These are phyloP conservation scores for Styphnolobium japonicum DNA, from an alignment of 306 rosid genomes.

Conservation along the genomic window DNA sequence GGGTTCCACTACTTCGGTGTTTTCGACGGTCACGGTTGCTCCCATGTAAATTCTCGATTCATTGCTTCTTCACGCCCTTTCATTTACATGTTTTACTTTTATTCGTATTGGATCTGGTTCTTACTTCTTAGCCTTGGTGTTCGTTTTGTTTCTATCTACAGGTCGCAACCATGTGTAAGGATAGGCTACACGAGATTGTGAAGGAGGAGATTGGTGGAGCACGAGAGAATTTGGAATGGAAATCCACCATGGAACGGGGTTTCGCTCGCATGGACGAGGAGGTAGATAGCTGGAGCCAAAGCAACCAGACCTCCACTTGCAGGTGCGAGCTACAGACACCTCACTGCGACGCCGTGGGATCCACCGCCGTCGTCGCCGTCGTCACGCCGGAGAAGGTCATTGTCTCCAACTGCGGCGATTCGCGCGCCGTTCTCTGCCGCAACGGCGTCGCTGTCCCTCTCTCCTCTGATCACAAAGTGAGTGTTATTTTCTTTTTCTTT, in stretches of 20 bases:
- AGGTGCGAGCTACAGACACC: conserved; percentile 60
- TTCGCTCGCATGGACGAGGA: conserved; percentile 46
- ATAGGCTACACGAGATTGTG: conserved; percentile 33
- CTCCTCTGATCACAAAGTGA: conserved; percentile 86
- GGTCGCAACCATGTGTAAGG: conserved; percentile 45
- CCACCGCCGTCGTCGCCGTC: conserved; percentile 75
- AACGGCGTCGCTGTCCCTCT: conserved; percentile 64
- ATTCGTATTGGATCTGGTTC: not conserved
- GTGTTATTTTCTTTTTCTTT: not conserved
- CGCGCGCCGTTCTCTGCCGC: conserved; percentile 89
- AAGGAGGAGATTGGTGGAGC: conserved; percentile 20
- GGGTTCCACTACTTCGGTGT: conserved; percentile 66
- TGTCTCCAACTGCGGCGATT: conserved; percentile 89
- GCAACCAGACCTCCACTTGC: conserved; percentile 17
- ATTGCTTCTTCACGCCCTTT: not conserved
- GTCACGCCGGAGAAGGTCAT: conserved; percentile 57
- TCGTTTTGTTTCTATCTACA: not conserved
- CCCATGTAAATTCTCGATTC: conserved; percentile 52
- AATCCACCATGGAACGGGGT: conserved; percentile 16
- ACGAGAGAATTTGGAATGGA: conserved; percentile 6
- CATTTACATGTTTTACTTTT: no score
- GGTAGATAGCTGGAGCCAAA: conserved; percentile 27
- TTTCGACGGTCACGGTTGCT: conserved; percentile 98
- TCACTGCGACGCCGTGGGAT: conserved; percentile 85
- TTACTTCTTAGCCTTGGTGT: not conserved